Percentiles rank a stretch among this genome's conserved stretches.
phyloP scores from a whole-genome alignment of 805 yeast genomes.

The Spathaspora girioi region DNA sequence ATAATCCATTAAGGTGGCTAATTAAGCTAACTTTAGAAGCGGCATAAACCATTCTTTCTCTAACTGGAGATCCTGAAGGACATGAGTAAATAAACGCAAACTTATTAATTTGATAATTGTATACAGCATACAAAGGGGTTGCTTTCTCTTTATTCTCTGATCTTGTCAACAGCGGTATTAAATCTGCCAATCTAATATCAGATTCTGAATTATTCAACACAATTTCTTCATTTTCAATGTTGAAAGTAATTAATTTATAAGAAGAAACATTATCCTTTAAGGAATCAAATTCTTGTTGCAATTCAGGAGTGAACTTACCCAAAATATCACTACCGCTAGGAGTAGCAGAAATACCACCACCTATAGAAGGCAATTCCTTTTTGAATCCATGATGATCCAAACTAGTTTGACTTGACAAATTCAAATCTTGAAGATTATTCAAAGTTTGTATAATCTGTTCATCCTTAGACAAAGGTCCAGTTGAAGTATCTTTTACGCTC shows the following conservation, averaged over 20 bases:
- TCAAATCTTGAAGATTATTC: constrained; percentile 27
- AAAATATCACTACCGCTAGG: constrained; percentile 13
- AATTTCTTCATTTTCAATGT: constrained; percentile 46
- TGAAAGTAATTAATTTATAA: constrained; percentile 42
- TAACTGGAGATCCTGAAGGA: constrained; percentile 86
- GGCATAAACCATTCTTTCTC: constrained; percentile 91
- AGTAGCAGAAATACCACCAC: neutral
- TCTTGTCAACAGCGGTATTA: constrained; percentile 17
- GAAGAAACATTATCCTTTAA: constrained; percentile 13
- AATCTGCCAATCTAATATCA: constrained; percentile 14
- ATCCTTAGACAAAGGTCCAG: constrained; percentile 52
- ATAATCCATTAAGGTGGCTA: constrained; percentile 40
- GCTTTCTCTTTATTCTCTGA: constrained; percentile 23
- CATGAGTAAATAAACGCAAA: constrained; percentile 75
- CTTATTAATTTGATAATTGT: constrained; percentile 36
- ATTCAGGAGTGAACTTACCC: constrained; percentile 21
- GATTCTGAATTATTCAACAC: constrained; percentile 17
- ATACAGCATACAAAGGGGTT: constrained; percentile 58
- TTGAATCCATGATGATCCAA: constrained; percentile 14
- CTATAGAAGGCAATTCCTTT: constrained; percentile 32
- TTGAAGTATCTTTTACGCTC: constrained; percentile 15
- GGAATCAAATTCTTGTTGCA: constrained; percentile 22
- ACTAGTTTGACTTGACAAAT: constrained; percentile 10
- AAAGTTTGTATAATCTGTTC: constrained; percentile 52
- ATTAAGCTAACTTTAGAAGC: constrained; percentile 66